phyloP scores from a whole-genome alignment of 306 rosid genomes.

The Vicia villosa region DNA sequence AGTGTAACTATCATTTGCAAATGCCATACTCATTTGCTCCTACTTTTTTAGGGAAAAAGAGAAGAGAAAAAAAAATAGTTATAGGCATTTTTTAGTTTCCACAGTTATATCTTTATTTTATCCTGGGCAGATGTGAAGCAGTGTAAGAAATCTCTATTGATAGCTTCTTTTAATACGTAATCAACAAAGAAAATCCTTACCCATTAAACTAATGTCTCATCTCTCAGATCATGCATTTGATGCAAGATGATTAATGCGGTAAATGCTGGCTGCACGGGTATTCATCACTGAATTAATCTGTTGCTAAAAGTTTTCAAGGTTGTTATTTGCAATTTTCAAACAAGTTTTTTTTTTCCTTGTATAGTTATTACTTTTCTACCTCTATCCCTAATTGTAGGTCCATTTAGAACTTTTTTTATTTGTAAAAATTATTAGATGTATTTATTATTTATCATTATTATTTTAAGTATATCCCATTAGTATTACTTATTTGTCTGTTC shows the following conservation, averaged over 20 bases:
- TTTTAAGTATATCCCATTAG: too few relatives aligned
- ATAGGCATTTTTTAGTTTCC: conserved; percentile 54
- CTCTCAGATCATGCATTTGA: background rate
- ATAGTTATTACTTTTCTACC: too few relatives aligned
- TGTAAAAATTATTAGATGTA: too few relatives aligned
- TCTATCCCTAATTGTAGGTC: too few relatives aligned
- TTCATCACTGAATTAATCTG: background rate
- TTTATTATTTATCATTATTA: too few relatives aligned
- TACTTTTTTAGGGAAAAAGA: conserved; percentile 37
- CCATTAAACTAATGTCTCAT: conserved; percentile 12
- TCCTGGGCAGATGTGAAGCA: conserved; percentile 34
- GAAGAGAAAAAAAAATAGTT: conserved; percentile 34
- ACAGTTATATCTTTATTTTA: conserved; percentile 40
- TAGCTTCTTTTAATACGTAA: conserved; percentile 42
- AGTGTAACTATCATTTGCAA: conserved; percentile 69
- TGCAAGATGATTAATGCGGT: background rate
- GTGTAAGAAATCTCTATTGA: conserved; percentile 43
- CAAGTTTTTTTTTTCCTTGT: too few relatives aligned
- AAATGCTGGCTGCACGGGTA: background rate
- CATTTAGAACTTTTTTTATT: too few relatives aligned
- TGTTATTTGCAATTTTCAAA: too few relatives aligned
- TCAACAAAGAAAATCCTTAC: conserved; percentile 38
- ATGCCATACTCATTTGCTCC: conserved; percentile 59
- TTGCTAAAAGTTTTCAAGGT: too few relatives aligned
- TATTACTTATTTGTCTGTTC: too few relatives aligned